phyloP scores from a whole-genome alignment of 208 protist species.

The Porcisia hertigi region DNA sequence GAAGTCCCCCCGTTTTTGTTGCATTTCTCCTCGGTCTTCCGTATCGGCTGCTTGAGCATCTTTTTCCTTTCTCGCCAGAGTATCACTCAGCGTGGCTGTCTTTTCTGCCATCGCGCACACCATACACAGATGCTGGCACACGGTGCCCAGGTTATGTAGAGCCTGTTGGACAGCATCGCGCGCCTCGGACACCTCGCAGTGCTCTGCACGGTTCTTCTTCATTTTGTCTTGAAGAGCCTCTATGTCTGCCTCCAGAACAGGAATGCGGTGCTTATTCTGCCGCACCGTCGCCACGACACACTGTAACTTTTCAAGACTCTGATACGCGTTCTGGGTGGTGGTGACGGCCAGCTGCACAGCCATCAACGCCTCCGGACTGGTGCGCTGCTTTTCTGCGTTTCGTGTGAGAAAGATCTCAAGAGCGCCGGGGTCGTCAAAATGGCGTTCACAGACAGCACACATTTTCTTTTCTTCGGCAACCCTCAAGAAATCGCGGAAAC shows the following conservation, averaged over 20 bases:
- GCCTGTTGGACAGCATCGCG: conserved; percentile 15
- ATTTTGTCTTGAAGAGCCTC: neutral
- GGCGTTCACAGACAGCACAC: conserved; percentile 68
- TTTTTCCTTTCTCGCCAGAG: conserved; percentile 28
- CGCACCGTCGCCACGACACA: conserved; percentile 36
- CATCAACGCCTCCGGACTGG: conserved; percentile 40
- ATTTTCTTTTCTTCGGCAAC: conserved; percentile 39
- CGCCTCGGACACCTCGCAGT: conserved; percentile 1
- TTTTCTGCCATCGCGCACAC: conserved; percentile 31
- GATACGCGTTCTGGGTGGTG: conserved; percentile 23
- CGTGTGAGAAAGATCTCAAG: conserved; percentile 40
- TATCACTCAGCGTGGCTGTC: conserved; percentile 6
- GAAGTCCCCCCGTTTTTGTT: neutral
- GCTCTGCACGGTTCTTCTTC: conserved; percentile 7
- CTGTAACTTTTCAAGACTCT: conserved; percentile 42
- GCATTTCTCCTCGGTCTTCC: neutral
- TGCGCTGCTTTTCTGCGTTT: conserved; percentile 38
- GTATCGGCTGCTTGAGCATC: conserved; percentile 14
- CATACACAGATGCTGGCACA: conserved; percentile 18
- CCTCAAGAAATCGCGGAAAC: conserved; percentile 61
- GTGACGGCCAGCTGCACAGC: conserved; percentile 27
- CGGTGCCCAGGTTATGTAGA: conserved; percentile 21
- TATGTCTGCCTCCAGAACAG: conserved; percentile 36
- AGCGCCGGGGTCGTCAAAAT: conserved; percentile 36
- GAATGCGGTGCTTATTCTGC: conserved; percentile 26